Evolutionary conservation across 805 yeast genomes (phyloP), one percentile per base, ranked within the genome.

Genomic region (Candida stauntonica): DNA sequence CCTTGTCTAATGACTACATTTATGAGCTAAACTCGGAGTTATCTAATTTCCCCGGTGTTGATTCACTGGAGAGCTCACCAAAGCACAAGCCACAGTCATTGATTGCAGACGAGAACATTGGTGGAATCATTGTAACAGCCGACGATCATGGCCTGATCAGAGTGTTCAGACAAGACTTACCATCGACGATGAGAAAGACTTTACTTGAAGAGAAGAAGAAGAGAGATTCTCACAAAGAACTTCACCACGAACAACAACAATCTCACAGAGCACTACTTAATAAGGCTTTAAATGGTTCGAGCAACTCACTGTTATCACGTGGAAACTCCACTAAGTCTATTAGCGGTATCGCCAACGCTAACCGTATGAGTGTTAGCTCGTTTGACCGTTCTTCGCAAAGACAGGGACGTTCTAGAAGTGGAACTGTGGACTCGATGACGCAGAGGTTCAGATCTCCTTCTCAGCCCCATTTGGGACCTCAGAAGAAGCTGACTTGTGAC

Each of bases 151-250:
- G 96, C 0, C 48, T 70, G 2, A 83, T 88, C 21, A 62, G 93
- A 31, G 83, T 88, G 0, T 85, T 84, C 57, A 68, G 97, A 53
- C 81, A 86, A 41, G 97, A 88, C 57, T 69, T 81, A 38, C 82
- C 93, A 0, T 67, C 74, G 36, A 50, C 54, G 9, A 60, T 67
- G 12, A 52, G 81, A 39, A 67, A 66, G 35, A 42, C 51, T 3
- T 49, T 68, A 1, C 45, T 65, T n/a, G 42, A 36, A 7, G 50
- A 54, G 23, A 43, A 44, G 24, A 38, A 37, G 18, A 38, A 14
- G 11, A 28, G 34, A 16, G 39, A 39, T 19, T 18, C 12, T 14
- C 36, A 19, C 15, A 27, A 16, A 18, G 26, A 26, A 21, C 17
- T 24, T 29, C 33, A 29, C n/a, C 26, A 15, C 17, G 9, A 15